These are phyloP conservation scores for Metschnikowia henanensis DNA, from an alignment of 805 yeast genomes.

Conservation along the genomic window DNA sequence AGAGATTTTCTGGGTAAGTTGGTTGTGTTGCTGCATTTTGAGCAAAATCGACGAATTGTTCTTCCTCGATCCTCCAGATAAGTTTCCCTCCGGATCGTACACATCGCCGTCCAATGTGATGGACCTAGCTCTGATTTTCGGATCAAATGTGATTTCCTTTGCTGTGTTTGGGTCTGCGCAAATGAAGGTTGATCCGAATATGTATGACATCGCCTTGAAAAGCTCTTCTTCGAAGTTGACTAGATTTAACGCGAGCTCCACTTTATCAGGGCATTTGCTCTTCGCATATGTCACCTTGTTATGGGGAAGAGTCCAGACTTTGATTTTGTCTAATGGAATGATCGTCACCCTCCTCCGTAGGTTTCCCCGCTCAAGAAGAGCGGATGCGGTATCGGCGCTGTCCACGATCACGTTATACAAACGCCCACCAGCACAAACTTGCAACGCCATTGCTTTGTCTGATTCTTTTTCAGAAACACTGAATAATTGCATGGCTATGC, in stretches of 20 bases:
- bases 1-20: slow-evolving; percentile 37
- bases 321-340: slow-evolving; percentile 86
- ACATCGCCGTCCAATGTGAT: slow-evolving; percentile 92
- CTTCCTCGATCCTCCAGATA: slow-evolving; percentile 91
- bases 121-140: slow-evolving; percentile 73
- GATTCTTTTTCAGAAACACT: slow-evolving; percentile 53
- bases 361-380: slow-evolving; percentile 74
- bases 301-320: slow-evolving; percentile 54
- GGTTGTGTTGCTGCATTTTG: slow-evolving; percentile 66
- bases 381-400: slow-evolving; percentile 80
- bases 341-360: slow-evolving; percentile 83
- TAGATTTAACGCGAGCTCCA: slow-evolving; percentile 84
- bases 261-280: slow-evolving; percentile 75
- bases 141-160: slow-evolving; percentile 83
- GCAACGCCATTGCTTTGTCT: slow-evolving; percentile 77
- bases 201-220: slow-evolving; percentile 80
- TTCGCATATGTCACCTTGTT: slow-evolving; percentile 65
- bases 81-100: slow-evolving; percentile 94
- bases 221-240: slow-evolving; percentile 74
- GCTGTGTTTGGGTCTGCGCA: slow-evolving; percentile 91
- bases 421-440: slow-evolving; percentile 92
- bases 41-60: slow-evolving; percentile 56
- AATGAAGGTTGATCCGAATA: slow-evolving; percentile 87
- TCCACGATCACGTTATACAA: slow-evolving; percentile 91
- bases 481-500: slow-evolving; percentile 88